A percentile compares a stretch with the other conserved stretches of the same genome.
Evolutionary conservation across 768 basidiomycete species (phyloP).

Genomic region (Phaeotremella skinneri): DNA sequence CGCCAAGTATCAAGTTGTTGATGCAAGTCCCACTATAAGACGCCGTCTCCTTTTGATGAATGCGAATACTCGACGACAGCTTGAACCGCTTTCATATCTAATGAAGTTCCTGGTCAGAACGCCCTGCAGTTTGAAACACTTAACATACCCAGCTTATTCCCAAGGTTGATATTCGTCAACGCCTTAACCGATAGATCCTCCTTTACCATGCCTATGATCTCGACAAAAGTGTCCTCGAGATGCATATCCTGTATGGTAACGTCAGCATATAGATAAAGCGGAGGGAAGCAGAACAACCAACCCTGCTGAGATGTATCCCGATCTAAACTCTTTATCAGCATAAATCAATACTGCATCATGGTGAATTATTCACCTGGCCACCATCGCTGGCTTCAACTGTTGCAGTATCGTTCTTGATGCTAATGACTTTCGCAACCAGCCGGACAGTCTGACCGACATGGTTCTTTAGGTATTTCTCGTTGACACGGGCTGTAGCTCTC

Average conservation of each 20-base stretch:
- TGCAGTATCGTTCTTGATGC: constrained; percentile 58
- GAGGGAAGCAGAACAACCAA: constrained; percentile 1
- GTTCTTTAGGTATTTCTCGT: constrained; percentile 60
- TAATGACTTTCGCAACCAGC: constrained; percentile 63
- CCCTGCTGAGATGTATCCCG: constrained; percentile 35
- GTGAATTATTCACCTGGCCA: constrained; percentile 55
- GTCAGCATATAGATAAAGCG: background rate
- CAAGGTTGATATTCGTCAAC: constrained; percentile 59
- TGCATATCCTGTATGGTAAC: constrained; percentile 53
- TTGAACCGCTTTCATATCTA: constrained; percentile 47
- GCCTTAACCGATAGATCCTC: constrained; percentile 62
- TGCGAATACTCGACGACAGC: constrained; percentile 40
- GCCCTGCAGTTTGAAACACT: constrained; percentile 3
- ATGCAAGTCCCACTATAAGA: constrained; percentile 11
- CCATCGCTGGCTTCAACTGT: constrained; percentile 69
- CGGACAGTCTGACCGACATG: constrained; percentile 62
- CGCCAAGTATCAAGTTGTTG: constrained; percentile 1
- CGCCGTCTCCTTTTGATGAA: constrained; percentile 40
- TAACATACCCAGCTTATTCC: constrained; percentile 62
- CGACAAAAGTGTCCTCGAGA: constrained; percentile 61
- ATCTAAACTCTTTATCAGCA: constrained; percentile 22
- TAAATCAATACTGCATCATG: background rate
- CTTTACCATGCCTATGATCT: constrained; percentile 65
- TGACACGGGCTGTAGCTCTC: constrained; percentile 58
- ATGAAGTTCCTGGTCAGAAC: background rate